Evolutionary conservation across 805 yeast genomes (phyloP), one percentile per base, ranked within the genome.

Genomic region (Spathaspora passalidarum): DNA sequence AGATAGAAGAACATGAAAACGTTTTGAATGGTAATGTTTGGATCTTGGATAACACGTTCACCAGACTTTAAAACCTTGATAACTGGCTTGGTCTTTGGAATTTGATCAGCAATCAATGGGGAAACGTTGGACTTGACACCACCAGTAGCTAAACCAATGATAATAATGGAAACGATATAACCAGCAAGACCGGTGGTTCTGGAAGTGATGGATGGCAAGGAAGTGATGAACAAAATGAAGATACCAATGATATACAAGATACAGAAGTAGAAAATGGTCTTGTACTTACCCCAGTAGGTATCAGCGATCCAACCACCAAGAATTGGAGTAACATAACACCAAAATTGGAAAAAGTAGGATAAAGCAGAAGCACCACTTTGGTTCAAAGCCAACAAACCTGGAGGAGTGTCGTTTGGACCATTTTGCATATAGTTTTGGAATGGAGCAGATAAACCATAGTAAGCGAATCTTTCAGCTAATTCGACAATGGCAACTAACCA

Each of bases 271-370:
- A 78, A 73, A 57, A 87, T 84, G 38, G 92, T 82, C 53, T 76
- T 80, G 68, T 75, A 81, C 61, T 85, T 83, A 48, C 94, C 94
- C 72, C 79, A 77, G 64, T 71, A 81, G 51, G 86, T 80, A 65
- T 87, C 96, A 45, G 94, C 82, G 21, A 86, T 55, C 65, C 81
- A 79, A 45, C 89, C 94, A 55, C 90, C 91, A 46, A 82, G 72
- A 44, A 87, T 72, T 23, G 96, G 96, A 38, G 92, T 84, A 40
- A 86, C 73, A 62, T 86, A 87, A 60, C 90, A 84, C 86, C 90
- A 84, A 61, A 87, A 87, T 60, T 84, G 88, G 74, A 86, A 81
- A 56, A 86, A 80, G 61, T 85, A 81, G 14, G 87, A 78, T 50
- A 86, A 72, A 25, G 86, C 90, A 32, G 86, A 81, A 22, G 94